These are phyloP conservation scores for Leccinum arenicola DNA, from an alignment of 768 basidiomycete genomes.

Conservation along the genomic window DNA sequence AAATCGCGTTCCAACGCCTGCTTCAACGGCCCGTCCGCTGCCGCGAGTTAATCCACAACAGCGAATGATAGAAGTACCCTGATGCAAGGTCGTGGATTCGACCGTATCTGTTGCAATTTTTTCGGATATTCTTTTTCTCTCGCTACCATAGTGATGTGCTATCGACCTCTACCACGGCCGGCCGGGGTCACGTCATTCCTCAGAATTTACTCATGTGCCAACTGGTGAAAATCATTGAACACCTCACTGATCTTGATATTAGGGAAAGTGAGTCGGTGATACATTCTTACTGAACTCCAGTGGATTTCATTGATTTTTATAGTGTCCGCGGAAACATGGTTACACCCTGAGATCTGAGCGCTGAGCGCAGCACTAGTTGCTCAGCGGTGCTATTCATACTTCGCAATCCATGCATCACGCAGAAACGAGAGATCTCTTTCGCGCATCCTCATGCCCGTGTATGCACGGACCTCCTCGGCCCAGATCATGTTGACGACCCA, in stretches of 20 bases:
- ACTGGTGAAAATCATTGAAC: no score
- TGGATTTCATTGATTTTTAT: no score
- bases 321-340: background rate
- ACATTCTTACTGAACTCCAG: no score
- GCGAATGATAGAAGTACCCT: slow-evolving; percentile 85
- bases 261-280: no score
- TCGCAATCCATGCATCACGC: background rate
- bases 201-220: no score
- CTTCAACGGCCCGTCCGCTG: slow-evolving; percentile 60
- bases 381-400: background rate
- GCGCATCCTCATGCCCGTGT: background rate
- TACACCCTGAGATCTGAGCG: background rate
- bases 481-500: background rate
- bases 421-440: background rate
- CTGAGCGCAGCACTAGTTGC: background rate
- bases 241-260: no score
- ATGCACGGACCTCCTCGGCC: background rate
- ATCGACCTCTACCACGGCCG: no score
- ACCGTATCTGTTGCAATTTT: no score
- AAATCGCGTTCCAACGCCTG: slow-evolving; percentile 77
- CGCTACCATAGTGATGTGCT: no score
- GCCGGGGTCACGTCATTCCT: no score
- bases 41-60: slow-evolving; percentile 48
- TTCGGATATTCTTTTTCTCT: no score
- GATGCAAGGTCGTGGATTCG: no score